These are phyloP conservation scores for Prunus armeniaca DNA, from an alignment of 306 rosid species.

Conservation along the genomic window DNA sequence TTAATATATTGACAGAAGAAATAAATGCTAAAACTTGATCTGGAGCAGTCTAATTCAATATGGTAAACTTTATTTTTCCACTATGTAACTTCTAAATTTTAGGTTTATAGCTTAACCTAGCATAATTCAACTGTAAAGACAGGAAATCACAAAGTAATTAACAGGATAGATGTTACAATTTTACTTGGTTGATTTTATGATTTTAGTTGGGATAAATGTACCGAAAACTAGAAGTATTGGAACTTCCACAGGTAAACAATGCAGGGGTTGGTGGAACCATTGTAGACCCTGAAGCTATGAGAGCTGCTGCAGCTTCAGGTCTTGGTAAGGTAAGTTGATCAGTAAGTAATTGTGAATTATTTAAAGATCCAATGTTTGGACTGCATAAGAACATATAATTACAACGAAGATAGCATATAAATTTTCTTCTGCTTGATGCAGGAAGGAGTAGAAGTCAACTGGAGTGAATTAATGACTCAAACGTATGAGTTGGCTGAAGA, in stretches of 20 bases:
- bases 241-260: slow-evolving; percentile 20
- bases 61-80: too few species aligned
- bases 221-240: background rate
- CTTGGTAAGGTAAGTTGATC: background rate
- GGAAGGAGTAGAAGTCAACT: slow-evolving; percentile 16
- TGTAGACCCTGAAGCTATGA: background rate
- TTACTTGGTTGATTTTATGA: background rate
- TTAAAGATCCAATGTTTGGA: too few species aligned
- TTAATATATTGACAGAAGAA: too few species aligned
- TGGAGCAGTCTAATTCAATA: too few species aligned
- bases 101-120: too few species aligned
- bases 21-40: too few species aligned
- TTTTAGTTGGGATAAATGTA: background rate
- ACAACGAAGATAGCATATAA: too few species aligned
- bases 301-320: background rate
- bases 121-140: too few species aligned
- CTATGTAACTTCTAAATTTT: too few species aligned
- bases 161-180: too few species aligned
- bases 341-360: background rate
- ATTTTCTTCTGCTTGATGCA: background rate
- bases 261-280: slow-evolving; percentile 2
- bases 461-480: slow-evolving; percentile 27
- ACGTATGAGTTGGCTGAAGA: slow-evolving; percentile 29
- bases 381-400: too few species aligned
- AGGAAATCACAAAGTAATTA: too few species aligned